These are phyloP conservation scores for Trichoderma gracile DNA, from an alignment of 2,329 filamentous ascomycete genomes.

Conservation along the genomic window DNA sequence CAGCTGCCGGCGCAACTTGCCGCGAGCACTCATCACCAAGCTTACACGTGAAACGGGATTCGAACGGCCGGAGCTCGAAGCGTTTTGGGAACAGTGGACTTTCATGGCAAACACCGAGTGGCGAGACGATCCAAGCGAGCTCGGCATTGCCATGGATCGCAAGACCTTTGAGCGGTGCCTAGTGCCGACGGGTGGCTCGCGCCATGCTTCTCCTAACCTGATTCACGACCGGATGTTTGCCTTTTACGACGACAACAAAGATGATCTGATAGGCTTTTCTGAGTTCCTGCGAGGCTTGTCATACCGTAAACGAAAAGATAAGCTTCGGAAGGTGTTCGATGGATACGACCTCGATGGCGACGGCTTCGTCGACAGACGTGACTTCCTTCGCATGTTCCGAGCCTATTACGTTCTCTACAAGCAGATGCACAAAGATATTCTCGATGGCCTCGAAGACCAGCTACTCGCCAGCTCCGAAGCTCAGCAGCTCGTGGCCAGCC, in stretches of 20 bases:
- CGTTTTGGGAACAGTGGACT: slow-evolving; percentile 94
- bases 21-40: slow-evolving; percentile 65
- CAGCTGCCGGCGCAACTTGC: slow-evolving; percentile 66
- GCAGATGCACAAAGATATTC: slow-evolving; percentile 82
- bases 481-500: slow-evolving; percentile 71
- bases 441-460: slow-evolving; percentile 76
- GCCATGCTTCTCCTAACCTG: slow-evolving; percentile 77
- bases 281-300: slow-evolving; percentile 87
- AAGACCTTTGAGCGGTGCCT: slow-evolving; percentile 91
- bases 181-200: slow-evolving; percentile 77
- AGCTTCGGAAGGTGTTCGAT: slow-evolving; percentile 73
- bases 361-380: slow-evolving; percentile 79
- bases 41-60: slow-evolving; percentile 73
- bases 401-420: slow-evolving; percentile 91
- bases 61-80: slow-evolving; percentile 85
- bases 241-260: slow-evolving; percentile 90
- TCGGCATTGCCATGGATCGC: slow-evolving; percentile 83
- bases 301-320: slow-evolving; percentile 66
- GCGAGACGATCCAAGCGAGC: slow-evolving; percentile 74
- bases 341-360: slow-evolving; percentile 91
- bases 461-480: slow-evolving; percentile 73
- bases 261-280: slow-evolving; percentile 86
- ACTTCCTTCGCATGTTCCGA: slow-evolving; percentile 88
- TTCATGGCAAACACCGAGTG: slow-evolving; percentile 88
- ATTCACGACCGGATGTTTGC: slow-evolving; percentile 96